phyloP scores from a whole-genome alignment of 2,329 filamentous ascomycete species.

The Tolypocladium tropicale region DNA sequence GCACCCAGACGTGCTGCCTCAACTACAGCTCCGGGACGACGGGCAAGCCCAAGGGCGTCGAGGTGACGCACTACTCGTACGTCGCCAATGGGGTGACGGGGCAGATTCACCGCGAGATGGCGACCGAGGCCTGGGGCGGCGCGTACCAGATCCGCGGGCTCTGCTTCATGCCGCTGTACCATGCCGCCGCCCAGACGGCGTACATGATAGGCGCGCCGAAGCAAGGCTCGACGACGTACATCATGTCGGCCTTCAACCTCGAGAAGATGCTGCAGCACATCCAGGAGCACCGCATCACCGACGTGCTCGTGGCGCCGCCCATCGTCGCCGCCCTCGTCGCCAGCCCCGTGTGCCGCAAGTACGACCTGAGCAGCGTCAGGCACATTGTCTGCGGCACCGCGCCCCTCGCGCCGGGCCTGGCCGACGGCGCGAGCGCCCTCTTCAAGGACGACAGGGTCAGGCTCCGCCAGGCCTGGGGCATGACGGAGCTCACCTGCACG shows the following conservation, averaged over 20 bases:
- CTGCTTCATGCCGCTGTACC: not conserved
- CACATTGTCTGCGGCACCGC: not conserved
- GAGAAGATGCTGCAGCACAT: not conserved
- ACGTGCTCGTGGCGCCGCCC: not conserved
- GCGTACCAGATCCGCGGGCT: not conserved
- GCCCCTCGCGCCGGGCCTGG: not conserved
- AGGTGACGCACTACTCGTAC: not conserved
- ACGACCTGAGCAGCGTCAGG: not conserved
- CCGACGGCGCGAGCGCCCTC: not conserved
- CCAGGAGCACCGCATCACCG: not conserved
- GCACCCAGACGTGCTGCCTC: not conserved
- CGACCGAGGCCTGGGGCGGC: not conserved
- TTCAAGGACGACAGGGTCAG: not conserved
- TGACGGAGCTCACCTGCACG: not conserved
- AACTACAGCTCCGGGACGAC: not conserved
- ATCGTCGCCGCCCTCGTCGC: not conserved
- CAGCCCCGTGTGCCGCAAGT: not conserved
- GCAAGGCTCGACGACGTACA: not conserved
- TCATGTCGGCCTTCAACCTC: not conserved
- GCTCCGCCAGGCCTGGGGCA: not conserved
- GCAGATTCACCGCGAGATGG: not conserved
- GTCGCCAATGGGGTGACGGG: not conserved
- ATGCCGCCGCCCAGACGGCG: not conserved
- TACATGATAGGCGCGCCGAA: not conserved
- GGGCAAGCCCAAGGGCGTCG: not conserved